Base-by-base conservation (phyloP, 2,329 filamentous ascomycete species). In the Scytalidium lignicola region DNA sequence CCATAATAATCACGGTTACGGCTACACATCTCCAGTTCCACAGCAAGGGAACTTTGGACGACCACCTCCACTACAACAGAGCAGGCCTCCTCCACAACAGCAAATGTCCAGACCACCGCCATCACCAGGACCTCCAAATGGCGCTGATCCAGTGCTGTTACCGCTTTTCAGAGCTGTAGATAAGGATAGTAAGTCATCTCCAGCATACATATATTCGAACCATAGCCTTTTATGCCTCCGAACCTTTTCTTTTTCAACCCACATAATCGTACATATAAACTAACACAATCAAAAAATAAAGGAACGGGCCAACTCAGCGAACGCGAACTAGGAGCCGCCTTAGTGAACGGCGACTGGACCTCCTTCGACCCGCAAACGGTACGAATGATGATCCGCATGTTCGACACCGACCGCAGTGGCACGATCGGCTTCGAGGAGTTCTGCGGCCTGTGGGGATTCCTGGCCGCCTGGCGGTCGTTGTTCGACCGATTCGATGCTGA, bases 361-460 rank as follows among this genome's bases (percentile, higher is more conserved):
- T 82, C 90, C 3, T 99, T 99, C 67, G 91, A 99, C 69, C 79
- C 84, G 3, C 88, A 96, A 61, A 99, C 93, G 1, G 91, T 97
- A 56, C 86, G 86, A 63, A 96, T 97, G 89, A 96, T 99, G 91
- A 96, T 99, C 58, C 87, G 91, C 65, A 97, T 99, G 93, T 99
- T 99, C 71, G 92, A 97, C 71, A 88, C 86, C 51, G 88, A 96
- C 70, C 86, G 88, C 59, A 87, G 81, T 54, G 90, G 91, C 46
- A 88, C 86, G 13, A 95, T 99, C 66, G 90, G 87, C 53, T 97
- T 96, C 67, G 85, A 93, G 56, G 93, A 97, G 70, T 99, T 99
- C 69, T 95, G 91, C 65, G 92, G 90, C 17, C 76, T 99, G 19
- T 99, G 93, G 93, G 89, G 88, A 17, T 99, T 97, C 70, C 79